Conservation (phyloP, 2,329 filamentous ascomycete genomes). For the Colletotrichum cereale region DNA sequence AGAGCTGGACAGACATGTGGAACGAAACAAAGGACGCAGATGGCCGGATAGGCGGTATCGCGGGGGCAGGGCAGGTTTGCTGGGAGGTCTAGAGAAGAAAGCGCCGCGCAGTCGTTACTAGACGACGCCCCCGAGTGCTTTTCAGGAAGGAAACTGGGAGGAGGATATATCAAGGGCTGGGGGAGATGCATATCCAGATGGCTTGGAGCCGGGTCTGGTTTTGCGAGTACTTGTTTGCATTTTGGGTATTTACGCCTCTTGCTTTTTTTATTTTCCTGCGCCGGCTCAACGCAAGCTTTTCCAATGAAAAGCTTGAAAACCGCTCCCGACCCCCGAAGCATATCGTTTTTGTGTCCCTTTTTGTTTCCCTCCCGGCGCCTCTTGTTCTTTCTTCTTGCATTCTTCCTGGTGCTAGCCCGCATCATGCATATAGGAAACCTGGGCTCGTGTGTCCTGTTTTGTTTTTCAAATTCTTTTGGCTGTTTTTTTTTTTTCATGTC, state of each 20-base stretch:
- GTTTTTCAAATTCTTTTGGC: conserved; percentile 6
- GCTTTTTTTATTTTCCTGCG: neutral
- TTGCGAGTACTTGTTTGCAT: neutral
- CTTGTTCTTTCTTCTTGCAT: neutral
- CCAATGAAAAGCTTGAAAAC: neutral
- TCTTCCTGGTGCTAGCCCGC: conserved; percentile 10
- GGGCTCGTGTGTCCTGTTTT: neutral
- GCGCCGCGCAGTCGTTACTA: conserved; percentile 35
- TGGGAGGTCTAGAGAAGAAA: neutral
- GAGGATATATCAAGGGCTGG: neutral
- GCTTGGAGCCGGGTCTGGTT: conserved; percentile 6
- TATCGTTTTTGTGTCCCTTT: neutral
- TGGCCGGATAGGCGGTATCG: neutral
- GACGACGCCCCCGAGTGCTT: conserved; percentile 22
- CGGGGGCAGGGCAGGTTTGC: neutral
- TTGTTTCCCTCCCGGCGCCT: neutral
- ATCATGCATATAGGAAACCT: conserved; percentile 33
- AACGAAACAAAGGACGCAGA: neutral
- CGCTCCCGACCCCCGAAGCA: neutral
- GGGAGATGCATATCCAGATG: conserved; percentile 24
- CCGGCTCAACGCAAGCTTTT: neutral
- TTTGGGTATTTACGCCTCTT: neutral
- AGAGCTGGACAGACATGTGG: neutral
- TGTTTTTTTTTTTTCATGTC: neutral
- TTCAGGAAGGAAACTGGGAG: conserved; percentile 1